A percentile compares a stretch with the other conserved stretches of the same genome.
phyloP scores from a whole-genome alignment of 192 early-diverging fungal genomes.

The Geranomyces variabilis region DNA sequence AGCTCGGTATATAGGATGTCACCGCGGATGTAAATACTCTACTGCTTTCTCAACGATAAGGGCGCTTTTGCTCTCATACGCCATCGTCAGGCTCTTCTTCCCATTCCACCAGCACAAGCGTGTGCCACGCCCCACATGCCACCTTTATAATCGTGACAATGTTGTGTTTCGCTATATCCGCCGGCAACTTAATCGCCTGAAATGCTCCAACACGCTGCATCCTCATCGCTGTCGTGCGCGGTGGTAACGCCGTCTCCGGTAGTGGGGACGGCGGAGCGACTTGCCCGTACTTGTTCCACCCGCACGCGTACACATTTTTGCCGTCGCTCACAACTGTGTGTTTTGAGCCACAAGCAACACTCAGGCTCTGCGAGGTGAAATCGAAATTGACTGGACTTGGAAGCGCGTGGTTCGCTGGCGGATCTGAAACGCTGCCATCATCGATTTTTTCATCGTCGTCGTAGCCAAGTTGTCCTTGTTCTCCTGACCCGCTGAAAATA shows the following conservation, averaged over 20 bases:
- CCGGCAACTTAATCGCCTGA: background rate
- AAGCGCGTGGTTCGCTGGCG: conserved; percentile 22
- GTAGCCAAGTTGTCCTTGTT: conserved; percentile 10
- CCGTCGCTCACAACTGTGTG: conserved; percentile 20
- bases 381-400: conserved; percentile 22
- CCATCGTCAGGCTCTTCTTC: background rate
- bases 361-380: background rate
- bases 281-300: conserved; percentile 36
- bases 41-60: too few relatives aligned
- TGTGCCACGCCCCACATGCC: conserved; percentile 26
- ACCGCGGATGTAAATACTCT: too few relatives aligned
- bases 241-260: too few relatives aligned
- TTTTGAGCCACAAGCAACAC: conserved; percentile 7
- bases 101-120: conserved; percentile 25
- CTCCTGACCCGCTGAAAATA: conserved; percentile 18
- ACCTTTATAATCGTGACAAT: background rate
- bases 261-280: background rate
- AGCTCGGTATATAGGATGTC: too few relatives aligned
- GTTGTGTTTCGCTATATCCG: background rate
- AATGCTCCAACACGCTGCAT: too few relatives aligned
- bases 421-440: background rate
- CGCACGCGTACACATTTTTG: conserved; percentile 18
- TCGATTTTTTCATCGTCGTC: too few relatives aligned
- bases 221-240: too few relatives aligned
- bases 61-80: too few relatives aligned